Evolutionary conservation across 306 rosid species (phyloP).

Genomic region (Cicer arietinum): DNA sequence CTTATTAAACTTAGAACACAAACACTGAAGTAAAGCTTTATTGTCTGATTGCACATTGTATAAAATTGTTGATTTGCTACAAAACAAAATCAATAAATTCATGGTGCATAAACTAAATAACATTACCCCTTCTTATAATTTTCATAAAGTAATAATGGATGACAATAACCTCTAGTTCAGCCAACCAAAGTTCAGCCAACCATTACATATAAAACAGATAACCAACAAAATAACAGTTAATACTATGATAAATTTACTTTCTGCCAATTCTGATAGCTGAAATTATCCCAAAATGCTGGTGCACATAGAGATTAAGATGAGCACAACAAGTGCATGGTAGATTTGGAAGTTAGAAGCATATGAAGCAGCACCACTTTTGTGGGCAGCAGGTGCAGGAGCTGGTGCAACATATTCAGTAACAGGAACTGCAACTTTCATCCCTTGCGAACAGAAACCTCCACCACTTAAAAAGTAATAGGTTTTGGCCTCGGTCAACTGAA

Average conservation of each 20-base stretch:
- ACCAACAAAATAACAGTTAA: not conserved
- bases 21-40: not conserved
- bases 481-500: slow-evolving; percentile 44
- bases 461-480: slow-evolving; percentile 66
- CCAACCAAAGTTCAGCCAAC: not conserved
- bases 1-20: not conserved
- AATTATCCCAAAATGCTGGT: not conserved
- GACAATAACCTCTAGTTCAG: not conserved
- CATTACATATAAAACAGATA: not conserved
- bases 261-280: slow-evolving; percentile 15
- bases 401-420: slow-evolving; percentile 39
- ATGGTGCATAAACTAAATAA: not conserved
- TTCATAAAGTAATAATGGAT: not conserved
- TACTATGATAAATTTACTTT: not conserved
- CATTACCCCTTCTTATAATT: not conserved
- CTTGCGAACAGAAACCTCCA: slow-evolving; percentile 61
- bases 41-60: not conserved
- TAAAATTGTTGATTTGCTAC: slow-evolving; percentile 3
- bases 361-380: slow-evolving; percentile 3
- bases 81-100: not conserved
- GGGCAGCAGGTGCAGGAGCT: slow-evolving; percentile 32
- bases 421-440: slow-evolving; percentile 58
- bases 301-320: slow-evolving; percentile 25
- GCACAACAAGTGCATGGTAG: slow-evolving; percentile 22
- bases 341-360: slow-evolving; percentile 1